Evolutionary conservation across 2,329 filamentous ascomycete species (phyloP).

Genomic region (Aspergillus fijiensis): DNA sequence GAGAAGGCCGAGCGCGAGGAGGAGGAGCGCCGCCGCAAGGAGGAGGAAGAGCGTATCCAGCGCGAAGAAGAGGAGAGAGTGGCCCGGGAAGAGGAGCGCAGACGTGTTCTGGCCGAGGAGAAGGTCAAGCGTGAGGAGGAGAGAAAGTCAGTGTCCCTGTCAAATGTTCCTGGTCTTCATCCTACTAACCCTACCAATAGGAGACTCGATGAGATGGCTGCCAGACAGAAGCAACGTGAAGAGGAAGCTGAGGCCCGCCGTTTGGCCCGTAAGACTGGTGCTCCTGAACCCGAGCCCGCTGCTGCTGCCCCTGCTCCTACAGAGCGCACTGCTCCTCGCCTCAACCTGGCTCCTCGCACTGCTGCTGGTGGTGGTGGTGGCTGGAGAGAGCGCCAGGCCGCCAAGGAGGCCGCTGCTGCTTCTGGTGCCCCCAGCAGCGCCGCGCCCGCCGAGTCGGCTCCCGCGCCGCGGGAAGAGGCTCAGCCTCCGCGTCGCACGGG

Average conservation of each 20-base stretch:
- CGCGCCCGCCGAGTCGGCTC: constrained; percentile 21
- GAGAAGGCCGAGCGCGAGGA: constrained; percentile 86
- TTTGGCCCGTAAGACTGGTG: constrained; percentile 62
- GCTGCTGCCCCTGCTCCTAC: constrained; percentile 52
- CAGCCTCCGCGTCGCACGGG: constrained; percentile 28
- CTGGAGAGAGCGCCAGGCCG: constrained; percentile 63
- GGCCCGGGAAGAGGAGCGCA: constrained; percentile 75
- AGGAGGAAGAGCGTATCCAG: constrained; percentile 80
- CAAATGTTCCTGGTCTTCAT: neutral
- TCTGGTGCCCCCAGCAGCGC: constrained; percentile 26
- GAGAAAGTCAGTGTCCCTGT: constrained; percentile 51
- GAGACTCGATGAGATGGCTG: constrained; percentile 62
- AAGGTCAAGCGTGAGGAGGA: constrained; percentile 60
- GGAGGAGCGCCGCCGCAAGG: constrained; percentile 71
- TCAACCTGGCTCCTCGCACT: constrained; percentile 54
- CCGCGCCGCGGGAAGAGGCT: constrained; percentile 27
- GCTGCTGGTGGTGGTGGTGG: constrained; percentile 41
- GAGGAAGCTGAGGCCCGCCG: constrained; percentile 81
- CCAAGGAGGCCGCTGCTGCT: constrained; percentile 40
- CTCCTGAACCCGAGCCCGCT: constrained; percentile 31
- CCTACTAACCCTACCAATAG: constrained; percentile 45
- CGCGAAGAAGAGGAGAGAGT: constrained; percentile 85
- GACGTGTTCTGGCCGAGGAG: constrained; percentile 71
- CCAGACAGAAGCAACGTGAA: constrained; percentile 74
- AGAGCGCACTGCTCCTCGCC: constrained; percentile 54